Evolutionary conservation across 768 basidiomycete genomes (phyloP).

Genomic region (Lactifluus pinguis): DNA sequence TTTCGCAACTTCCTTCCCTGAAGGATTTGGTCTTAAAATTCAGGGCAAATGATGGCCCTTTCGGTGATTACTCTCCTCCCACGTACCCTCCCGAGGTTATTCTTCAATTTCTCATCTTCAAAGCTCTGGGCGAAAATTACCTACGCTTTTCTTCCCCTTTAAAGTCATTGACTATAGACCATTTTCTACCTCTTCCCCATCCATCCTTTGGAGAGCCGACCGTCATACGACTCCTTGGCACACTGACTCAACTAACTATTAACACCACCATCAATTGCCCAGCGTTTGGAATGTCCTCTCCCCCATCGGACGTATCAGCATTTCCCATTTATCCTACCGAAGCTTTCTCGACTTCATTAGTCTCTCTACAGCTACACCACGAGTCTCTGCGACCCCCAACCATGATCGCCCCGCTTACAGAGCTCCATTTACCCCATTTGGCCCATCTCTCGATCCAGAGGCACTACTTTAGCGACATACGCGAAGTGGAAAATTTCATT

Average conservation of each 20-base stretch:
- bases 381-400: not conserved
- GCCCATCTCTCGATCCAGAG: constrained; percentile 3
- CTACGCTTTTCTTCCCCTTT: not conserved
- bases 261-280: not conserved
- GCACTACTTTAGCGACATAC: not conserved
- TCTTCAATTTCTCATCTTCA: constrained; percentile 9
- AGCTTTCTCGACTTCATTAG: constrained; percentile 1
- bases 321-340: not conserved
- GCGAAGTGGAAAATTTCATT: not conserved
- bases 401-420: not conserved
- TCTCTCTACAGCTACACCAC: constrained; percentile 4
- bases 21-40: not conserved
- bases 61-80: not conserved
- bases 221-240: not conserved
- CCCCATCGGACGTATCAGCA: not conserved
- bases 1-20: not conserved
- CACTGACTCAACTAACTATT: not conserved
- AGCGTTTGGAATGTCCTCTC: not conserved
- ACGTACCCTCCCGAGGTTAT: not conserved
- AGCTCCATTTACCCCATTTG: not conserved
- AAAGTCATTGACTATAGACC: not conserved
- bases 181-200: not conserved
- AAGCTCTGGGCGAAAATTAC: not conserved
- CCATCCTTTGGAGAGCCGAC: not conserved
- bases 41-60: not conserved